phyloP scores from a whole-genome alignment of 345 rosid genomes.

The Eucalyptus sp. region DNA sequence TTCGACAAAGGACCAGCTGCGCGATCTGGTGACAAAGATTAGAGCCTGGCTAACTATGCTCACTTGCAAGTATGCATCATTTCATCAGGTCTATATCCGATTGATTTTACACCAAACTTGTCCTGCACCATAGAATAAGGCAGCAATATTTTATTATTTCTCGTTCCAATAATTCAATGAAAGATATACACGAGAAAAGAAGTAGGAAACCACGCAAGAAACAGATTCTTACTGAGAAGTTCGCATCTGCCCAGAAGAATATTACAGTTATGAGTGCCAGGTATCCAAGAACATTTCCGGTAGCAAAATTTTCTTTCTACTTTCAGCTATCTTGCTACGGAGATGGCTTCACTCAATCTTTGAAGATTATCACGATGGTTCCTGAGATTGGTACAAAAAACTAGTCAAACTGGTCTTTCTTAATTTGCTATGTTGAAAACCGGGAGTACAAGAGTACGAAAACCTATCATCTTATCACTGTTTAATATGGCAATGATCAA shows the following conservation, averaged over 20 bases:
- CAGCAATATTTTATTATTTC: too few species aligned
- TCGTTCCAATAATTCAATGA: too few species aligned
- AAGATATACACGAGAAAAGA: too few species aligned
- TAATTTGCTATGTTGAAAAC: neutral
- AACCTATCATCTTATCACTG: conserved; percentile 37
- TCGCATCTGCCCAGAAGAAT: too few species aligned
- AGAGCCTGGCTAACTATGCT: conserved; percentile 84
- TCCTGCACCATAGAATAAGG: too few species aligned
- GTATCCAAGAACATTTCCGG: conserved; percentile 77
- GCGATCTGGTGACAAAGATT: conserved; percentile 77
- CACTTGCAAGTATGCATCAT: conserved; percentile 50
- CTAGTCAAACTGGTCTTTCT: neutral
- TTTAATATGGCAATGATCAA: conserved; percentile 76
- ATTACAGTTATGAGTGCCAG: conserved; percentile 19
- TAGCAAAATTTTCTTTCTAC: conserved; percentile 59
- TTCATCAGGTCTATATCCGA: too few species aligned
- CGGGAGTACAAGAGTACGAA: neutral
- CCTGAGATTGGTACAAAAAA: conserved; percentile 13
- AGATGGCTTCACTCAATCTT: conserved; percentile 73
- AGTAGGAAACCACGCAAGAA: too few species aligned
- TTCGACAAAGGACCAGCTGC: conserved; percentile 76
- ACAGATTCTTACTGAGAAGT: conserved; percentile 15
- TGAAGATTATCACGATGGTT: conserved; percentile 91
- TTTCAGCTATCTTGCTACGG: conserved; percentile 89
- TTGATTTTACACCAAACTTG: too few species aligned